Evolutionary conservation across 495 filamentous ascomycete species (phyloP), one percentile per base, ranked within the genome.

Genomic region (Aspergillus coremiiformis): DNA sequence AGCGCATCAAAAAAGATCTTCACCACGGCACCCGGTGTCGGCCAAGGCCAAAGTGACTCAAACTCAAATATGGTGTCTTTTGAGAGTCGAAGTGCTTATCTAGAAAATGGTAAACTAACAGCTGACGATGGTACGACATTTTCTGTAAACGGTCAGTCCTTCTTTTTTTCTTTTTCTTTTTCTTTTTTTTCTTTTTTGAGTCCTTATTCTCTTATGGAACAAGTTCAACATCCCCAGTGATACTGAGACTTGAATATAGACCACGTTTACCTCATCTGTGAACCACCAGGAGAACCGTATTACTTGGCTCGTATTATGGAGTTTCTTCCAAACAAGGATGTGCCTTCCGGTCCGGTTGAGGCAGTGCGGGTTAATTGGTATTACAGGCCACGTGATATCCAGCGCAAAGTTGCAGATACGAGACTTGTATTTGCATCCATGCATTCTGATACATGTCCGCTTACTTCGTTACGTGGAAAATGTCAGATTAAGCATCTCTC

Each of bases 281-380:
- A 99, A 69, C 93, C 93, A 14, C 93, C 93, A 2, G 93, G 93
- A 32, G 93, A 99, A 66, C 94, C 93, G 21, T 99, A 99, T 70
- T 99, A 99, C 66, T 72, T 99, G 52, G 90, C 86, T 42, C 86
- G 93, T 51, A 90, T 99, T 64, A 97, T 99, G 91, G 94, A 97
- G 67, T 96, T 96, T 62, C 73, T 95, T 48, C 89, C 94, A 53
- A 76, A 78, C 52, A 83, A 87, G 53, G 88, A 90, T 51, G 79
- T 91, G 65, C 69, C 74, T 21, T 73, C 73, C 21, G 78, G 83
- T 47, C 82, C 88, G 14, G 84, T 99, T 51, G 92, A 96, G 65
- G 79, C 89, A 20, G 66, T 99, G 60, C 83, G 90, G 52, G 84
- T 97, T 59, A 99, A 99, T 70, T 99, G 93, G 93, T 96, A 90